Conservation (phyloP, 352 stramenopile genomes). For the Phytophthora citrophthora region DNA sequence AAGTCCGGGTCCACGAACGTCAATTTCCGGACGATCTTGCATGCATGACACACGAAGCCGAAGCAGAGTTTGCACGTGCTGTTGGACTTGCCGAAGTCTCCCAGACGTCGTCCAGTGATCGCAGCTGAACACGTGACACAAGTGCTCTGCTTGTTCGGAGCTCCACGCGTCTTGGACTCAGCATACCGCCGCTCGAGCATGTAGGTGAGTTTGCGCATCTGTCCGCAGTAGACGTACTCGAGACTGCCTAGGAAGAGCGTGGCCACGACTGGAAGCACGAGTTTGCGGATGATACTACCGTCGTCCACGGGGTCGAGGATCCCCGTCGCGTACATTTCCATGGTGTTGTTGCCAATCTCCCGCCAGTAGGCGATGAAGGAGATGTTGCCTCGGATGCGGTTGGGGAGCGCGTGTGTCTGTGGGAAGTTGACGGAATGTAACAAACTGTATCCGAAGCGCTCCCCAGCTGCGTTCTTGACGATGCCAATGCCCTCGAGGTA, state of each 20-base stretch:
- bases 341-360: constrained; percentile 1
- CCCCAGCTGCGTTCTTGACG: constrained; percentile 2
- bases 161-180: constrained; percentile 7
- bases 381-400: constrained; percentile 6
- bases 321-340: constrained; percentile 4
- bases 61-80: constrained; percentile 10
- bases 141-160: constrained; percentile 6
- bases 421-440: constrained; percentile 7
- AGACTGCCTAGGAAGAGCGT: constrained; percentile 9
- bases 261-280: constrained; percentile 2
- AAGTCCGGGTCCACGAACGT: constrained; percentile 18
- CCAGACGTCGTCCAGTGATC: constrained; percentile 1
- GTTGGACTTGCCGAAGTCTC: constrained; percentile 8
- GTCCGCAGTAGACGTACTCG: constrained; percentile 6
- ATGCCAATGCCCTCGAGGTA: constrained; percentile 10
- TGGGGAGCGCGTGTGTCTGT: constrained; percentile 1
- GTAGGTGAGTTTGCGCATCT: constrained; percentile 10
- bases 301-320: constrained; percentile 3
- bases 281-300: constrained; percentile 2
- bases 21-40: constrained; percentile 13
- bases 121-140: constrained; percentile 5
- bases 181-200: constrained; percentile 9
- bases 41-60: constrained; percentile 7
- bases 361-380: constrained; percentile 4
- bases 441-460: constrained; percentile 5